These are phyloP conservation scores for Plectosphaerella sp. DNA, from an alignment of 2,329 filamentous ascomycete genomes.

Conservation along the genomic window DNA sequence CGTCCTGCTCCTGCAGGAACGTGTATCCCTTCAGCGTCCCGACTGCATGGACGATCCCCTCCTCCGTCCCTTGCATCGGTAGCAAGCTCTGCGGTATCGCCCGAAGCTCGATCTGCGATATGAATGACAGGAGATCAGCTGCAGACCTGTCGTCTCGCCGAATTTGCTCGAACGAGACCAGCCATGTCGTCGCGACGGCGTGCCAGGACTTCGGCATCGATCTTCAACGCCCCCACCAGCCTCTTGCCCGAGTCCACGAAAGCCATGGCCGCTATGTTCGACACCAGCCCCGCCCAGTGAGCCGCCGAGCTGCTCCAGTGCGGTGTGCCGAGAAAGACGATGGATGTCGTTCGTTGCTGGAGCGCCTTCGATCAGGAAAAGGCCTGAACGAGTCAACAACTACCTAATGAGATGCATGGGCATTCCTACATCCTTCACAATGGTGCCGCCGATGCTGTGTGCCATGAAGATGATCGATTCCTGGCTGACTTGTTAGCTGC, in stretches of 20 bases:
- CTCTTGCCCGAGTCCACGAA: constrained; percentile 19
- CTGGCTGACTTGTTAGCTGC: too few species aligned
- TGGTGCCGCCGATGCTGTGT: constrained; percentile 20
- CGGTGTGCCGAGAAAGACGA: too few species aligned
- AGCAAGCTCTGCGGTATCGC: background rate
- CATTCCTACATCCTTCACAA: constrained; percentile 15
- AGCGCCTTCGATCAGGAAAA: constrained; percentile 20
- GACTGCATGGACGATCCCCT: background rate
- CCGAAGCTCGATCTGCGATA: constrained; percentile 25
- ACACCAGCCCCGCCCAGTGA: constrained; percentile 18
- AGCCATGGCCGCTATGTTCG: background rate
- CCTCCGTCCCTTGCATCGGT: background rate
- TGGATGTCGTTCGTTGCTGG: constrained; percentile 19
- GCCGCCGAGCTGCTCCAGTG: too few species aligned
- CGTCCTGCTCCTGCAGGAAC: background rate
- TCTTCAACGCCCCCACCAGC: constrained; percentile 22
- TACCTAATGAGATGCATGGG: too few species aligned
- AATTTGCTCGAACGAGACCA: constrained; percentile 35
- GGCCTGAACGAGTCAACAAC: constrained; percentile 16
- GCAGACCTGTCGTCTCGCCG: constrained; percentile 20
- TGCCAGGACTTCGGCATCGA: constrained; percentile 24
- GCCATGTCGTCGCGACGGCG: constrained; percentile 31
- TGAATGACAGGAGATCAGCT: constrained; percentile 28
- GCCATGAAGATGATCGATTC: constrained; percentile 16
- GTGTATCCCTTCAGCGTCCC: background rate